Evolutionary conservation across 345 rosid genomes (phyloP).

Genomic region (Populus ilicifolia): DNA sequence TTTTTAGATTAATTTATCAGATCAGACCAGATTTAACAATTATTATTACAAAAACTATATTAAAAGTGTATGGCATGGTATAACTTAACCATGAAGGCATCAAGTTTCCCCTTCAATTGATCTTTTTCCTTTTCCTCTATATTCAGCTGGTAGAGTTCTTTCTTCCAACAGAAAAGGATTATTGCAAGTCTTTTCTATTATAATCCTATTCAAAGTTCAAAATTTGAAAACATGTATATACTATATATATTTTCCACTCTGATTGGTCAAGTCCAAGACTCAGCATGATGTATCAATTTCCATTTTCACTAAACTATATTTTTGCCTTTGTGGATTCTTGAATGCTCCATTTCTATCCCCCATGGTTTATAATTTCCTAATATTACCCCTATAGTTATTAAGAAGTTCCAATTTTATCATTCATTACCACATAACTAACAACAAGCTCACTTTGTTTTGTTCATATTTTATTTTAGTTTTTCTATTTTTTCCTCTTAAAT

Average conservation of each 20-base stretch:
- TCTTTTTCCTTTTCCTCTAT: no score
- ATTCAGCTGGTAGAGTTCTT: no score
- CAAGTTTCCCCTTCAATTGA: background rate
- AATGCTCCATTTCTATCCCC: background rate
- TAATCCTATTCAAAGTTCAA: background rate
- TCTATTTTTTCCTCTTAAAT: no score
- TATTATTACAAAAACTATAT: background rate
- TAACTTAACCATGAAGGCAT: background rate
- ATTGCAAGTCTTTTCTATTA: background rate
- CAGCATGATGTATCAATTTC: background rate
- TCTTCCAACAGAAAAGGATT: no score
- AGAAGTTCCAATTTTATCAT: background rate
- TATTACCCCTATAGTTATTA: background rate
- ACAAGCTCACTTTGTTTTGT: background rate
- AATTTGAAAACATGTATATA: no score
- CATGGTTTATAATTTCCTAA: background rate
- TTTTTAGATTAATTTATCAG: no score
- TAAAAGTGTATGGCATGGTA: background rate
- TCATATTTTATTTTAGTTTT: background rate
- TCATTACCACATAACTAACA: no score
- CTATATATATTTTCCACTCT: background rate
- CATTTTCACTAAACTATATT: background rate
- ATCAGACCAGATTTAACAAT: no score
- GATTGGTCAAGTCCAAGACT: background rate
- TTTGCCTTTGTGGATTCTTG: background rate